Conservation (phyloP, 2,329 filamentous ascomycete species). For the Ascosphaera pollenicola region DNA sequence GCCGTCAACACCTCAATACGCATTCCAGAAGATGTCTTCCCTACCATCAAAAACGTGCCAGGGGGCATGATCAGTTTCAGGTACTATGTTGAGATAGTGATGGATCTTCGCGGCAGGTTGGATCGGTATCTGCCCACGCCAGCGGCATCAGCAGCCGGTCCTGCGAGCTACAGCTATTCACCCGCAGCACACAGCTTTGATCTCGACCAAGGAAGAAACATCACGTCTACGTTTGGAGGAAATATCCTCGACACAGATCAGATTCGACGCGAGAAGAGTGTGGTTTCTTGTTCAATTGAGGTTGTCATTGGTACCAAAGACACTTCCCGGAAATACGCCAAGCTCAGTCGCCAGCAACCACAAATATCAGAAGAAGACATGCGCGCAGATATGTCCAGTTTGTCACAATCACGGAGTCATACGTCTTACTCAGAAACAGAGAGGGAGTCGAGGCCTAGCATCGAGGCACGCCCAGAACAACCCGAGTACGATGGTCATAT, state of each 20-base stretch:
- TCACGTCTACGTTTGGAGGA: slow-evolving; percentile 23
- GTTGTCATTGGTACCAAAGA: slow-evolving; percentile 72
- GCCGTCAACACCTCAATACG: slow-evolving; percentile 65
- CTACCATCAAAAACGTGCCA: slow-evolving; percentile 73
- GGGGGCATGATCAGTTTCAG: slow-evolving; percentile 90
- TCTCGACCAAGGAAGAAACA: slow-evolving; percentile 11
- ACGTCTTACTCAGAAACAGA: too few species aligned
- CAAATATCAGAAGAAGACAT: too few species aligned
- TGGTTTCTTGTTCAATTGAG: slow-evolving; percentile 73
- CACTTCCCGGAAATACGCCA: slow-evolving; percentile 18
- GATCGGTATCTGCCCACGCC: slow-evolving; percentile 39
- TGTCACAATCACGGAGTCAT: too few species aligned
- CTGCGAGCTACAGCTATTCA: slow-evolving; percentile 22
- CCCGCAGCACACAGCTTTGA: slow-evolving; percentile 17
- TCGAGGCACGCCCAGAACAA: too few species aligned
- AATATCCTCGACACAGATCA: slow-evolving; percentile 73
- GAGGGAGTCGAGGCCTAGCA: too few species aligned
- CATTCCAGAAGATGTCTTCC: slow-evolving; percentile 76
- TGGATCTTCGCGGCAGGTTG: slow-evolving; percentile 76
- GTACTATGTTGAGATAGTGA: slow-evolving; percentile 79
- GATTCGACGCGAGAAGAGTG: slow-evolving; percentile 69
- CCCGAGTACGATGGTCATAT: too few species aligned
- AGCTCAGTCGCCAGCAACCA: too few species aligned
- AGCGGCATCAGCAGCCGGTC: slow-evolving; percentile 26
- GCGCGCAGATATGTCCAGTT: too few species aligned